A percentile compares a stretch with the other conserved stretches of the same genome.
phyloP scores from a whole-genome alignment of 208 protist species.

The Acanthamoeba royreba region DNA sequence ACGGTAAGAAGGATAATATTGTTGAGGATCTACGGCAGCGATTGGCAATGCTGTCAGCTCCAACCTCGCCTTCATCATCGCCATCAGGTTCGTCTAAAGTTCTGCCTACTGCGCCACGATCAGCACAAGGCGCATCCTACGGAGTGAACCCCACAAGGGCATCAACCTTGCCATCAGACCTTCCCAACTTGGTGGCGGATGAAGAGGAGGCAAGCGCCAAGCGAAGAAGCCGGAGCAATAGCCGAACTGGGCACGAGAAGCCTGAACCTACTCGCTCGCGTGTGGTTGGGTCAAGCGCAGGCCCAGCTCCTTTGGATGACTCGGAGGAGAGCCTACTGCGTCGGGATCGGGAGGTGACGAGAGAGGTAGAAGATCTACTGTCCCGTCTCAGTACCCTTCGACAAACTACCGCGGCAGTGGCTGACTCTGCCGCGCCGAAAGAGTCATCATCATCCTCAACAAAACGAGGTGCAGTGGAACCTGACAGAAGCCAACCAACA shows the following conservation, averaged over 20 bases:
- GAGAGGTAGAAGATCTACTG: background rate
- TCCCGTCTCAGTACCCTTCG: background rate
- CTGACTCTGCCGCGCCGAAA: background rate
- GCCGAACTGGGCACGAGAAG: background rate
- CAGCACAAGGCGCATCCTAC: background rate
- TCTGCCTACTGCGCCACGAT: background rate
- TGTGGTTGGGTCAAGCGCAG: no score
- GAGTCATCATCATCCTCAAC: background rate
- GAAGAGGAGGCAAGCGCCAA: no score
- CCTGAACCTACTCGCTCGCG: background rate
- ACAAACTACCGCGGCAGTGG: background rate
- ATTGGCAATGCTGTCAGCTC: background rate
- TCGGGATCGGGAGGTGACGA: background rate
- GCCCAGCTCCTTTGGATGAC: no score
- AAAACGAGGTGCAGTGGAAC: background rate
- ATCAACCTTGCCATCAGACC: no score
- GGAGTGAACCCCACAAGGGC: background rate
- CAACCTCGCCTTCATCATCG: background rate
- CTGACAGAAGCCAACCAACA: background rate
- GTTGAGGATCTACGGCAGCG: background rate
- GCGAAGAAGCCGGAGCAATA: background rate
- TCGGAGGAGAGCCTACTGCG: background rate
- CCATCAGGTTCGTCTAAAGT: background rate
- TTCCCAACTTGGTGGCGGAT: no score
- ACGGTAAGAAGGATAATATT: background rate